Evolutionary conservation across 129 eudicot species (phyloP).

Genomic region (Artemisia annua): DNA sequence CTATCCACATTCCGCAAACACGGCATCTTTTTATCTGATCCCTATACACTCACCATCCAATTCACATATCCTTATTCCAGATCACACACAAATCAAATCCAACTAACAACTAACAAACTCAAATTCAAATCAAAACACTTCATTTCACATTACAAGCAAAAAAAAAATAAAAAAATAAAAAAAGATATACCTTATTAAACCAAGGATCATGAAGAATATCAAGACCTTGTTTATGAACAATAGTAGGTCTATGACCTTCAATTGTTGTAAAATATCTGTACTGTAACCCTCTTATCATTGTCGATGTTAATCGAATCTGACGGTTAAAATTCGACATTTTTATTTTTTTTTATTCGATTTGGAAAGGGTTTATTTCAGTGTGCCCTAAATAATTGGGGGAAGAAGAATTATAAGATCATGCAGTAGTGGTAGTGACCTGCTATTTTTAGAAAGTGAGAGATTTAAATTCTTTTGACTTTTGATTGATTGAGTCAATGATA

Average conservation of each 20-base stretch:
- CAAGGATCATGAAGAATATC: slow-evolving; percentile 99
- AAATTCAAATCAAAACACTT: neutral
- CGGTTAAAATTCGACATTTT: slow-evolving; percentile 50
- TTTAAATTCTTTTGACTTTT: neutral
- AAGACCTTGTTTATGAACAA: slow-evolving; percentile 84
- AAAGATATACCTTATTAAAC: slow-evolving; percentile 73
- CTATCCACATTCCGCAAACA: no score
- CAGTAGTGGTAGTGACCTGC: slow-evolving; percentile 3
- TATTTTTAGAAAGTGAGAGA: slow-evolving; percentile 1
- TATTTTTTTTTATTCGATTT: neutral
- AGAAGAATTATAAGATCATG: neutral
- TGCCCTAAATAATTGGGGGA: slow-evolving; percentile 34
- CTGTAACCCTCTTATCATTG: slow-evolving; percentile 60
- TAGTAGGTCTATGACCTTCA: slow-evolving; percentile 88
- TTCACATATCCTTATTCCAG: no score
- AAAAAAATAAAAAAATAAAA: neutral
- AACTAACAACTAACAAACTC: no score
- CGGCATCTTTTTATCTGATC: no score
- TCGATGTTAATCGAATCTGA: slow-evolving; percentile 57
- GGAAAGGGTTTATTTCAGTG: no score
- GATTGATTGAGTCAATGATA: neutral
- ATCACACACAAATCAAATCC: no score
- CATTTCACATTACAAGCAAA: neutral
- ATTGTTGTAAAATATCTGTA: slow-evolving; percentile 73
- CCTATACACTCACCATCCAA: no score